A percentile compares a stretch with the other conserved stretches of the same genome.
Evolutionary conservation across 768 basidiomycete species (phyloP).

Genomic region (Xerocomus spinulosus): DNA sequence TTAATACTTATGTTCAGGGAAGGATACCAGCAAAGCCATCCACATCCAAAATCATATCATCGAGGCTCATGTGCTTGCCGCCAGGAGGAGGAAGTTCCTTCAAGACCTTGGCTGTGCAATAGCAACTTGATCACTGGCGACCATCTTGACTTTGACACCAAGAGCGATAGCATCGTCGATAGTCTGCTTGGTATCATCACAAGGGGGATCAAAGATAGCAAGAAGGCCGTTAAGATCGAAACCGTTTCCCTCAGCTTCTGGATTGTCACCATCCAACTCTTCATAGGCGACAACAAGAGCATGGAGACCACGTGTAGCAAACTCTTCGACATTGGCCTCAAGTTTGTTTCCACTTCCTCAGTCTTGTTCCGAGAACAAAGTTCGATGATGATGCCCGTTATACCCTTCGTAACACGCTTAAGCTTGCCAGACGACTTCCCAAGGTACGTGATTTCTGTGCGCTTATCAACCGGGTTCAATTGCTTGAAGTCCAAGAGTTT

Average conservation of each 20-base stretch:
- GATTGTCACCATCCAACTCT: conserved; percentile 80
- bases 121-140: conserved; percentile 99
- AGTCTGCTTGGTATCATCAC: conserved; percentile 97
- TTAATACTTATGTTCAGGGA: conserved; percentile 99
- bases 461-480: conserved; percentile 99
- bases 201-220: conserved; percentile 96
- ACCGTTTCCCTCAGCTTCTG: conserved; percentile 87
- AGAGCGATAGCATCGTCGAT: conserved; percentile 95
- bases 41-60: conserved; percentile 99
- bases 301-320: conserved; percentile 94
- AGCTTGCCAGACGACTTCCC: conserved; percentile 93
- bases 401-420: conserved; percentile 99
- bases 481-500: conserved; percentile 98
- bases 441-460: conserved; percentile 96
- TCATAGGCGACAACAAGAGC: conserved; percentile 93
- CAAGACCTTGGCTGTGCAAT: conserved; percentile 97
- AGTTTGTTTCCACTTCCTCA: conserved; percentile 84
- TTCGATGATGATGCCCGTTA: conserved; percentile 98
- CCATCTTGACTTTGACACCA: conserved; percentile 99
- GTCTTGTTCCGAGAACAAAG: conserved; percentile 98
- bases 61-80: conserved; percentile 75
- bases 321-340: conserved; percentile 95
- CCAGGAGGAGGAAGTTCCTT: conserved; percentile 93
- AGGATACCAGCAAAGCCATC: conserved; percentile 98
- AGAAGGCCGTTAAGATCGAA: conserved; percentile 97